phyloP scores from a whole-genome alignment of 192 early-diverging fungal species.

The Jimgerdemannia flammicorona region DNA sequence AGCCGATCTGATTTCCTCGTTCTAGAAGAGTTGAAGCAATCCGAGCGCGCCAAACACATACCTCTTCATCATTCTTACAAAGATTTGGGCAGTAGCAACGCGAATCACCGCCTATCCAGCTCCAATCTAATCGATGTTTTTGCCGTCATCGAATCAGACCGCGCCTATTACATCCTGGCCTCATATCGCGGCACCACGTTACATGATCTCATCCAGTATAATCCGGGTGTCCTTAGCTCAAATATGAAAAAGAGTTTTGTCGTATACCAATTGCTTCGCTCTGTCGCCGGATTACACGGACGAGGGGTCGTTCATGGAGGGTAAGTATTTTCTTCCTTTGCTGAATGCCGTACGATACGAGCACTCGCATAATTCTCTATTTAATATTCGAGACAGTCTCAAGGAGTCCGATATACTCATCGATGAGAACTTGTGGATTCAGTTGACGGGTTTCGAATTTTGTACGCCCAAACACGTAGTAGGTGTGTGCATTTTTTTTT shows the following conservation, averaged over 20 bases:
- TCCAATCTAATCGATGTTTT: conserved; percentile 37
- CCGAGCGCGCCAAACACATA: too few relatives aligned
- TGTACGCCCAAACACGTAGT: neutral
- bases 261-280: conserved; percentile 52
- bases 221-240: conserved; percentile 50
- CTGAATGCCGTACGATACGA: neutral
- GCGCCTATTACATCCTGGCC: conserved; percentile 48
- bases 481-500: neutral
- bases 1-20: neutral
- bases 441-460: conserved; percentile 49
- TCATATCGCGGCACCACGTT: conserved; percentile 48
- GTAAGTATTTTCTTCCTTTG: conserved; percentile 14
- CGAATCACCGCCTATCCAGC: neutral
- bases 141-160: conserved; percentile 47
- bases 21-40: neutral
- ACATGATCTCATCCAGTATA: conserved; percentile 54
- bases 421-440: conserved; percentile 59
- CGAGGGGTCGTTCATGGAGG: conserved; percentile 55
- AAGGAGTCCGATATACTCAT: conserved; percentile 50
- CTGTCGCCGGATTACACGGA: conserved; percentile 45
- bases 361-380: neutral
- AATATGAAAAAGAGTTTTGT: conserved; percentile 61
- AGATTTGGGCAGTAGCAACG: too few relatives aligned
- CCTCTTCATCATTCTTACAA: too few relatives aligned
- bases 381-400: conserved; percentile 18